phyloP scores from a whole-genome alignment of 306 rosid genomes.

The Dalbergia cultrata region DNA sequence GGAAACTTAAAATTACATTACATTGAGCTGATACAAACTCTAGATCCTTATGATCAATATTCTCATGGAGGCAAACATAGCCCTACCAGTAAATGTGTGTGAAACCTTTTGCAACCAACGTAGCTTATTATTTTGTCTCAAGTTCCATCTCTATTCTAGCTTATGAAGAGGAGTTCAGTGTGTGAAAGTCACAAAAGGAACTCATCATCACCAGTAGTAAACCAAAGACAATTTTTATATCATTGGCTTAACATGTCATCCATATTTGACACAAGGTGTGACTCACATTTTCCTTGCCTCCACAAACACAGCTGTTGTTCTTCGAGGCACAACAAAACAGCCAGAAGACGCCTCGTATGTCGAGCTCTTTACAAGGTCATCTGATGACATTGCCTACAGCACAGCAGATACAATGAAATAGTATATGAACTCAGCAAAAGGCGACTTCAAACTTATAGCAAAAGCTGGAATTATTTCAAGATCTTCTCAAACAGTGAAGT shows the following conservation, averaged over 20 bases:
- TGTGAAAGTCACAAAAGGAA: constrained; percentile 30
- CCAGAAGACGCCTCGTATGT: constrained; percentile 69
- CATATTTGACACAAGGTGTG: constrained; percentile 5
- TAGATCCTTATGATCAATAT: neutral
- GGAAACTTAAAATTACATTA: neutral
- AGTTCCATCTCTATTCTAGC: neutral
- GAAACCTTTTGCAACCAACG: neutral
- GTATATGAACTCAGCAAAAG: constrained; percentile 8
- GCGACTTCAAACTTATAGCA: neutral
- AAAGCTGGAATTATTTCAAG: neutral
- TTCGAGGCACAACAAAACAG: constrained; percentile 68
- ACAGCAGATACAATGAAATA: constrained; percentile 5
- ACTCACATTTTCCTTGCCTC: constrained; percentile 64
- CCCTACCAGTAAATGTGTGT: neutral
- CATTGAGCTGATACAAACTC: neutral
- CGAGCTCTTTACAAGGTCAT: constrained; percentile 74
- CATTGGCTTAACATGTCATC: neutral
- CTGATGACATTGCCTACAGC: constrained; percentile 66
- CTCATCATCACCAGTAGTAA: neutral
- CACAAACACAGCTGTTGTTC: constrained; percentile 84
- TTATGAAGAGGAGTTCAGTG: neutral
- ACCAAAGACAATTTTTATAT: constrained; percentile 13
- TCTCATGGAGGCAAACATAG: neutral
- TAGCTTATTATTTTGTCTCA: neutral
- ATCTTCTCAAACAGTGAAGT: neutral